Base-by-base conservation (phyloP, 805 yeast species). In the Starmerella sirachaensis region DNA sequence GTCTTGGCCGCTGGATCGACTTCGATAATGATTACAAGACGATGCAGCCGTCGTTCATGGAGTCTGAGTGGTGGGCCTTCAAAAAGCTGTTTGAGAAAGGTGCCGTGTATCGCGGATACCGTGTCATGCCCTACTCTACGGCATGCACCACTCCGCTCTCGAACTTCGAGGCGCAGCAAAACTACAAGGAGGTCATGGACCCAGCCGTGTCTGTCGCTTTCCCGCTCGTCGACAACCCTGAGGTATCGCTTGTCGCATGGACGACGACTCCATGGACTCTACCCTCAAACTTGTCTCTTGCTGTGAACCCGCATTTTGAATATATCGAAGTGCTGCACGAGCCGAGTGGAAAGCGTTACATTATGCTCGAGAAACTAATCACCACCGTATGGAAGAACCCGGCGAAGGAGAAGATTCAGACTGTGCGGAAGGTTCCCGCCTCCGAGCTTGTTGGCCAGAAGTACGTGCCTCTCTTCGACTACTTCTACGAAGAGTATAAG, bases 221-320 rank as follows among this genome's bases (percentile, higher is more conserved):
- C 70, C 81, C 82, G 46, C 66, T 82, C 40, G 64, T 70, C 22
- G 81, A 74, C 45, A 93, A 86, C 54, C 85, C 83, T 47, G 74
- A 79, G 54, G 82, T 94, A 37, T 66, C 72, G 48, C 67, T 91
- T 49, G 86, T 91, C 27, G 97, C 97, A 8, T 91, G 99, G 99
- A 91, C 99, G 31, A 91, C 99, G 43, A 91, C 99, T 18, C 99
- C 99, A 37, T 91, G 99, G 99, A 93, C 99, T 35, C 69, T 91
- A 57, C 98, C 98, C 29, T 81, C 94, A 20, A 88, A 91, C 61
- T 64, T 91, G 58, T 88, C 86, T 11, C 70, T 91, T 45, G 86
- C 94, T 56, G 97, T 91, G 31, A 73, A 91, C 65, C 93, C 95
- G 37, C 72, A 75, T 9, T 76, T 84, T 46, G 96, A 85, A 63